phyloP scores from a whole-genome alignment of 2,329 filamentous ascomycete species.

The Exophiala aquamarina region DNA sequence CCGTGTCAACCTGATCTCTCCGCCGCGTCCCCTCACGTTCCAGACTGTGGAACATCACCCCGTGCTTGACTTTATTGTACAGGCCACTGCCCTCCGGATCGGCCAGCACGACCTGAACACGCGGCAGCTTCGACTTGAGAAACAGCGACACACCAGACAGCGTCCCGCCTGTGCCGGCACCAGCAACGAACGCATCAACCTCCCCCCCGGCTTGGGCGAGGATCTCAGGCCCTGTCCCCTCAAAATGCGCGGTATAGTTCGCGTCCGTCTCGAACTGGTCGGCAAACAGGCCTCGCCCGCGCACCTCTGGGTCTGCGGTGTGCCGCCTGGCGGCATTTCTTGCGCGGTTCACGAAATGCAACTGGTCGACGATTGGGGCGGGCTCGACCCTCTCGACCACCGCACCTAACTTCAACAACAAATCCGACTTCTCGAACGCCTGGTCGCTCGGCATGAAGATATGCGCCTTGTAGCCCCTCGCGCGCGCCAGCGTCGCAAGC shows the following conservation, averaged over 20 bases:
- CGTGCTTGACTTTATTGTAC: conserved; percentile 87
- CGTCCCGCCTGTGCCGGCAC: conserved; percentile 84
- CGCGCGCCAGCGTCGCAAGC: conserved; percentile 81
- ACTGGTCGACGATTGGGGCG: conserved; percentile 87
- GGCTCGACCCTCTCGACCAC: conserved; percentile 88
- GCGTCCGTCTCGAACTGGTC: conserved; percentile 93
- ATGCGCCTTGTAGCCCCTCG: conserved; percentile 85
- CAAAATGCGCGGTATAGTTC: conserved; percentile 83
- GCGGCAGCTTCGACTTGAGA: conserved; percentile 70
- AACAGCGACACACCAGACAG: conserved; percentile 82
- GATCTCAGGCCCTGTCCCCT: conserved; percentile 87
- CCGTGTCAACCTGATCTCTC: conserved; percentile 87
- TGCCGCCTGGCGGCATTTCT: conserved; percentile 74
- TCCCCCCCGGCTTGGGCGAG: conserved; percentile 70
- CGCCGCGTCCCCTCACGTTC: conserved; percentile 89
- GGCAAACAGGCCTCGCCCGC: conserved; percentile 83
- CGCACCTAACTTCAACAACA: conserved; percentile 86
- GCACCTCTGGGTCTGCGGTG: conserved; percentile 55
- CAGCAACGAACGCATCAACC: conserved; percentile 86
- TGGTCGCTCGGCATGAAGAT: conserved; percentile 98
- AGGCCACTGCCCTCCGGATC: conserved; percentile 93
- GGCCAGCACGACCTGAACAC: conserved; percentile 74
- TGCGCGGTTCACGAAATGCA: conserved; percentile 93
- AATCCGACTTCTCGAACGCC: conserved; percentile 80
- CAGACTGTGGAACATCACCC: conserved; percentile 90